Conservation (phyloP, 2,329 filamentous ascomycete species). For the Capronia americana region DNA sequence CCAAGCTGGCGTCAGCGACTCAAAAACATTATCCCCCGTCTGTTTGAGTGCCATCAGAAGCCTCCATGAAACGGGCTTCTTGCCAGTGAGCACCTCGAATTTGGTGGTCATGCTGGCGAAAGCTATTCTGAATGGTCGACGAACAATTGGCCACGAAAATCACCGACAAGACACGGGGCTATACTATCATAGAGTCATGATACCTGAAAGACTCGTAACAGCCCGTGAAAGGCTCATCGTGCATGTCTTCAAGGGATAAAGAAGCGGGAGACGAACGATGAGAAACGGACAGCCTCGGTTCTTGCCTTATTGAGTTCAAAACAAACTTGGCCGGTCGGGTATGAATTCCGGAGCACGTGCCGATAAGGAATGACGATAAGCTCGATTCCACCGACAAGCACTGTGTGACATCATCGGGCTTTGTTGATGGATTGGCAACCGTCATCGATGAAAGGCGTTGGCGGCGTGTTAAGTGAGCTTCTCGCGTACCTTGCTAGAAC, state of each 20-base stretch:
- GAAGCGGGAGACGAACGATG: neutral
- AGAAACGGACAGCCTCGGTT: conserved; percentile 2
- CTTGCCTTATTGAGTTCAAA: neutral
- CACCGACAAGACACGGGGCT: neutral
- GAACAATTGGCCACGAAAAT: neutral
- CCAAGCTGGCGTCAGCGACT: conserved; percentile 35
- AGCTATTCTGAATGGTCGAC: neutral
- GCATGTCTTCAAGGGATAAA: neutral
- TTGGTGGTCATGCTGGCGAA: conserved; percentile 9
- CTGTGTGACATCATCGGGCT: neutral
- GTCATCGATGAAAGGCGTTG: conserved; percentile 6
- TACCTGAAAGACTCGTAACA: neutral
- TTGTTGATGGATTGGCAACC: neutral
- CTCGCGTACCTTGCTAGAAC: conserved; percentile 1
- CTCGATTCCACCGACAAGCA: neutral
- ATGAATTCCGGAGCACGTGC: conserved; percentile 7
- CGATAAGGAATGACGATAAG: neutral
- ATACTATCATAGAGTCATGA: neutral
- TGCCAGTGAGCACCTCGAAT: conserved; percentile 24
- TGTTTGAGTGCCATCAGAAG: conserved; percentile 32
- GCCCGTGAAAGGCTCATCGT: neutral
- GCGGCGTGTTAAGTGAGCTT: neutral
- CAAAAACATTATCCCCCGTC: conserved; percentile 25
- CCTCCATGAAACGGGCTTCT: conserved; percentile 34
- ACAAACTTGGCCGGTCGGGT: neutral